These are phyloP conservation scores for Spathaspora gorwiae DNA, from an alignment of 805 yeast genomes.

Conservation along the genomic window DNA sequence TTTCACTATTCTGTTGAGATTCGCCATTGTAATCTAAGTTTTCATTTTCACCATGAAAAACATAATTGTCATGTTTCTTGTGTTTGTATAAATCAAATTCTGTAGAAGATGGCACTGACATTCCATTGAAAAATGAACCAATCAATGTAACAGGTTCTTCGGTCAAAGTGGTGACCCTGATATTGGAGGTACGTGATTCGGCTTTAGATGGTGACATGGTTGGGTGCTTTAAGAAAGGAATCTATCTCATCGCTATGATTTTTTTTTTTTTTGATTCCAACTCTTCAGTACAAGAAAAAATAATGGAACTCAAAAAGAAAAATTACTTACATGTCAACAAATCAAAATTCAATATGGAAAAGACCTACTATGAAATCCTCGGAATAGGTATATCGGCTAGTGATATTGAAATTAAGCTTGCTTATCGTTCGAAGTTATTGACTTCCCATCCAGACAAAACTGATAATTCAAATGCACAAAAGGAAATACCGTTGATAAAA, in stretches of 20 bases:
- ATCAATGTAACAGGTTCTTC: slow-evolving; percentile 45
- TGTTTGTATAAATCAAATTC: slow-evolving; percentile 60
- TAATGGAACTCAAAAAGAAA: too few species aligned
- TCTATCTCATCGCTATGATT: background rate
- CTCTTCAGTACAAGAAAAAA: too few species aligned
- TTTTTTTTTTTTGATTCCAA: background rate
- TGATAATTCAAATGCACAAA: slow-evolving; percentile 4
- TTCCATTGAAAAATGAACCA: slow-evolving; percentile 79
- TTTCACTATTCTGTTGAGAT: slow-evolving; percentile 26
- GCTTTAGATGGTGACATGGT: slow-evolving; percentile 5
- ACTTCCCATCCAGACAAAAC: slow-evolving; percentile 76
- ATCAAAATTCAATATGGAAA: slow-evolving; percentile 1
- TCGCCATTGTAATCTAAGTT: slow-evolving; percentile 70
- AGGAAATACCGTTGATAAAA: slow-evolving; percentile 39
- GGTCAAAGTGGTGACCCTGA: slow-evolving; percentile 32
- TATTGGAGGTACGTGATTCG: slow-evolving; percentile 33
- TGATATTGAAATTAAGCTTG: slow-evolving; percentile 45
- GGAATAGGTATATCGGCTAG: slow-evolving; percentile 41
- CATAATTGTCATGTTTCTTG: slow-evolving; percentile 36
- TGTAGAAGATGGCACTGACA: slow-evolving; percentile 54
- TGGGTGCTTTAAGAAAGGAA: background rate
- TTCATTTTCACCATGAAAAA: slow-evolving; percentile 73
- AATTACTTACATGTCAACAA: too few species aligned
- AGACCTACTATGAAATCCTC: slow-evolving; percentile 52
- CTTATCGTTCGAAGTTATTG: slow-evolving; percentile 61